Evolutionary conservation across 2,329 filamentous ascomycete species (phyloP).

Genomic region (Ophiocordyceps sinensis): DNA sequence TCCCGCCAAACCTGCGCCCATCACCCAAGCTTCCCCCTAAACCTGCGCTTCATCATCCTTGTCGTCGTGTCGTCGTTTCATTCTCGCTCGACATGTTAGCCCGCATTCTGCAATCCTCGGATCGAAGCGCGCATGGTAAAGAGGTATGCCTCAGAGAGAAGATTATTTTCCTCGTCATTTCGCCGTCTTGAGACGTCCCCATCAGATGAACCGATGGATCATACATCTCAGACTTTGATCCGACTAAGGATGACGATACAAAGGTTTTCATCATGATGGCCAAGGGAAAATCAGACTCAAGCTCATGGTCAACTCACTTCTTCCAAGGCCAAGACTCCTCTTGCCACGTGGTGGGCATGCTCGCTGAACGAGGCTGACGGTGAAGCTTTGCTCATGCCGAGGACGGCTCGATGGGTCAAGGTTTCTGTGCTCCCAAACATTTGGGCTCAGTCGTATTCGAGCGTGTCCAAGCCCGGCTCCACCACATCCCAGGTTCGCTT

Average conservation of each 20-base stretch:
- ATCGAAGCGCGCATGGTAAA: neutral
- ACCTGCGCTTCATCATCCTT: too few species aligned
- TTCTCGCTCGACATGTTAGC: too few species aligned
- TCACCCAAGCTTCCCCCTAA: too few species aligned
- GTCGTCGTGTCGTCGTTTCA: too few species aligned
- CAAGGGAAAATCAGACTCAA: neutral
- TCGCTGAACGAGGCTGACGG: too few species aligned
- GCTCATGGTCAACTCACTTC: neutral
- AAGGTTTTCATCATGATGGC: slow-evolving; percentile 62
- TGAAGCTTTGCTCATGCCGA: too few species aligned
- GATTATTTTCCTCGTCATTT: slow-evolving; percentile 37
- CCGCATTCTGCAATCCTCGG: neutral
- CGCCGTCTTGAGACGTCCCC: slow-evolving; percentile 17
- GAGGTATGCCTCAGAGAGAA: slow-evolving; percentile 33
- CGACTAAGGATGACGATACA: slow-evolving; percentile 97
- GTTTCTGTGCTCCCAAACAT: too few species aligned
- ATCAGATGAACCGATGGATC: slow-evolving; percentile 16
- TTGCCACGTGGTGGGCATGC: too few species aligned
- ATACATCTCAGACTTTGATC: slow-evolving; percentile 29
- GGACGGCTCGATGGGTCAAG: too few species aligned
- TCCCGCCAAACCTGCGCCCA: too few species aligned
- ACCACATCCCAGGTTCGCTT: slow-evolving; percentile 56
- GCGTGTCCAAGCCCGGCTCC: slow-evolving; percentile 41
- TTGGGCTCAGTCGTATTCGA: slow-evolving; percentile 41
- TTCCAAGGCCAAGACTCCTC: too few species aligned